Conservation (phyloP, 352 stramenopile species). For the Plasmopara halstedii region DNA sequence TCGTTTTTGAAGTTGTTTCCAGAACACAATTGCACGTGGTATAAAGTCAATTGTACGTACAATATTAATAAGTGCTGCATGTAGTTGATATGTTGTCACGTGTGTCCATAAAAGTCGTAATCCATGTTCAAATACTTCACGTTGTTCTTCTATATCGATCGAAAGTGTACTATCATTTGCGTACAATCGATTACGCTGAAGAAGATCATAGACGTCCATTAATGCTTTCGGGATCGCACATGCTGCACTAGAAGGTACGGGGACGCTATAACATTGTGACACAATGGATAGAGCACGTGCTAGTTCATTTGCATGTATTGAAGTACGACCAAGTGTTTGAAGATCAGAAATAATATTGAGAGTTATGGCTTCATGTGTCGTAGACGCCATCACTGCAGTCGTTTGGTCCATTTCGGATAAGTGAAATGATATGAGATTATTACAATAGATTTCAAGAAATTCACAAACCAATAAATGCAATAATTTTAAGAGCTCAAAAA, state of each 20-base stretch:
- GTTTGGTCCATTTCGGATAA: slow-evolving; percentile 9
- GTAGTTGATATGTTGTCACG: slow-evolving; percentile 47
- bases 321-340: slow-evolving; percentile 13
- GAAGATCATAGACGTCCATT: slow-evolving; percentile 25
- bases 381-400: slow-evolving; percentile 1
- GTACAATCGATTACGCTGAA: slow-evolving; percentile 39
- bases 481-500: too few species aligned
- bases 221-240: slow-evolving; percentile 33
- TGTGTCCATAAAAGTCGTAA: slow-evolving; percentile 52
- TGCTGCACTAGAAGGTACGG: slow-evolving; percentile 30
- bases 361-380: slow-evolving; percentile 21
- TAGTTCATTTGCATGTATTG: slow-evolving; percentile 27
- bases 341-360: slow-evolving; percentile 16
- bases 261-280: slow-evolving; percentile 39
- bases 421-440: too few species aligned
- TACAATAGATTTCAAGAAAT: too few species aligned
- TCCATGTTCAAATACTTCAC: slow-evolving; percentile 24
- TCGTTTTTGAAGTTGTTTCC: slow-evolving; percentile 46
- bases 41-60: slow-evolving; percentile 65
- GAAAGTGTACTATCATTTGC: slow-evolving; percentile 1
- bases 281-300: slow-evolving; percentile 28
- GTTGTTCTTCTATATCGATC: slow-evolving; percentile 20
- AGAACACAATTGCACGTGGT: slow-evolving; percentile 54
- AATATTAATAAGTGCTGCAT: slow-evolving; percentile 50
- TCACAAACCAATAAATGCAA: too few species aligned